Evolutionary conservation across 306 rosid species (phyloP).

Genomic region (Sophora flavescens): DNA sequence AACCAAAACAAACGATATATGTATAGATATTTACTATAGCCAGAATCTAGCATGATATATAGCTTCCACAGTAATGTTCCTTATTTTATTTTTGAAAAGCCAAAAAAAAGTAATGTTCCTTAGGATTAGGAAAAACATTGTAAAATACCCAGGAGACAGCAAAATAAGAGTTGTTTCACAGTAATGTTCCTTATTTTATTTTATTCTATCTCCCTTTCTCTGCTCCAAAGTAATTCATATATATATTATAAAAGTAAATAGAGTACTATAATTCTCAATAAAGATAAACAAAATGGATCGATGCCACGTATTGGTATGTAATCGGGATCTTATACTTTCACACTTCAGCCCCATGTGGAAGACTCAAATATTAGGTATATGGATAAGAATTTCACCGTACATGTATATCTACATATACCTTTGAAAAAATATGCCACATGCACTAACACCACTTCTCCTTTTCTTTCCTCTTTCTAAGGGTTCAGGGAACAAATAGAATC

Average conservation of each 20-base stretch:
- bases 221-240: background rate
- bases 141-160: slow-evolving; percentile 23
- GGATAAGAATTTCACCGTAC: slow-evolving; percentile 39
- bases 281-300: slow-evolving; percentile 36
- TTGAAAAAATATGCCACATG: too few species aligned
- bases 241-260: slow-evolving; percentile 3
- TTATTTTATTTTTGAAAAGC: background rate
- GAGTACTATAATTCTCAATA: slow-evolving; percentile 23
- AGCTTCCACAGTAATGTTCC: background rate
- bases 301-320: slow-evolving; percentile 37
- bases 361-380: background rate
- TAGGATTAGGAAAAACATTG: slow-evolving; percentile 11
- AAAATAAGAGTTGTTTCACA: slow-evolving; percentile 14
- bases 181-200: too few species aligned
- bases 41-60: slow-evolving; percentile 13
- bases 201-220: slow-evolving; percentile 48
- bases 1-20: background rate
- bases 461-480: background rate
- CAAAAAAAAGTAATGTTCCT: background rate
- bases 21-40: background rate
- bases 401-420: background rate
- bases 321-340: slow-evolving; percentile 34
- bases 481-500: slow-evolving; percentile 1
- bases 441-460: too few species aligned
- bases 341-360: slow-evolving; percentile 3